Base-by-base conservation (phyloP, 2,329 filamentous ascomycete genomes). In the Venturia nashicola region DNA sequence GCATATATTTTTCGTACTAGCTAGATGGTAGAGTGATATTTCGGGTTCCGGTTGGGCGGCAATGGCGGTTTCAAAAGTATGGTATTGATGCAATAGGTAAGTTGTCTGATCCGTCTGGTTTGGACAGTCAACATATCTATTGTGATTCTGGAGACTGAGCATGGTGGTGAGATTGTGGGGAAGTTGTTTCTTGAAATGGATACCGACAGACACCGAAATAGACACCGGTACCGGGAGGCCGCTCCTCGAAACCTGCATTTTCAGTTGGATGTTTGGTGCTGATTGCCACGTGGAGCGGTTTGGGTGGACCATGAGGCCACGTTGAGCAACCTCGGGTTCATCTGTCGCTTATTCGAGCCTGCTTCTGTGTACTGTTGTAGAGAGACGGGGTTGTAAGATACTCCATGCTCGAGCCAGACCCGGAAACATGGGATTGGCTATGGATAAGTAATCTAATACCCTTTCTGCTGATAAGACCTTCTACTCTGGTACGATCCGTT, bases 1-100 rank as follows among this genome's bases (percentile, higher is more conserved):
- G 68, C 76, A 76, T 65, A 74, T 67, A 61, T 72, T 70, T 67
- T 76, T 75, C 65, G 69, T 74, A 67, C 72, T 73, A 63, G 75
- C 76, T 62, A 77, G 69, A 68, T 78, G 76, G 65, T 77, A 77
- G 27, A 78, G 62, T 64, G 76, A 65, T 63, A 78, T 74, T 59
- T 77, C 70, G 36, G 71, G 69, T 43, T 75, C 66, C 59, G 63
- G 61, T 68, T 69, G 66, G 64, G 67, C 11, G 61, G 68, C 65
- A 69, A 72, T 69, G 54, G n/a, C 20, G 48, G 7, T 16, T 7
- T 44, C 7, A 18, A 7, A 44, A 12, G 27, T 8, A 9, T 12
- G 2, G 36, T 3, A 8, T 8, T 39, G 7, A n/a, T n/a, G n/a
- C n/a, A n/a, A n/a, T n/a, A n/a, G 36, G 36, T 8, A 39, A 12